phyloP scores from a whole-genome alignment of 129 eudicot genomes.

The Lactuca sativa region DNA sequence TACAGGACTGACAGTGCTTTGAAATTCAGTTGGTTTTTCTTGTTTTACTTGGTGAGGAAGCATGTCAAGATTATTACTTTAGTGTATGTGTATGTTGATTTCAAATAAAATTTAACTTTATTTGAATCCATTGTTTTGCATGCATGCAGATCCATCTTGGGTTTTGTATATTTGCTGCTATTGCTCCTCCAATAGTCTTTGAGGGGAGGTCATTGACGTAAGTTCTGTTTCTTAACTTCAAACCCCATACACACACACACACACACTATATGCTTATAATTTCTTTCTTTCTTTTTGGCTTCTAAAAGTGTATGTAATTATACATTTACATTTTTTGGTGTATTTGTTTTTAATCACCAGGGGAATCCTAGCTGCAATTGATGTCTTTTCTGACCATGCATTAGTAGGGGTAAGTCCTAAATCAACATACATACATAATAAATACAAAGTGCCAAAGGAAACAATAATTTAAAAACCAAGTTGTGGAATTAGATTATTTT shows the following conservation, averaged over 20 bases:
- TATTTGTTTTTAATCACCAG: slow-evolving; percentile 39
- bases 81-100: slow-evolving; percentile 3
- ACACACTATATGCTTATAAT: too few species aligned
- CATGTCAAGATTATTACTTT: neutral
- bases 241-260: neutral
- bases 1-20: slow-evolving; percentile 97
- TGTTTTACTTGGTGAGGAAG: slow-evolving; percentile 70
- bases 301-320: neutral
- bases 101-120: neutral
- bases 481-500: neutral
- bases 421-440: neutral
- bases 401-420: slow-evolving; percentile 80
- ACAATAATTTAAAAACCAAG: neutral
- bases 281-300: too few species aligned
- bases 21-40: slow-evolving; percentile 90
- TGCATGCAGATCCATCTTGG: slow-evolving; percentile 77
- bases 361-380: slow-evolving; percentile 96
- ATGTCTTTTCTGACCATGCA: slow-evolving; percentile 84
- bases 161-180: slow-evolving; percentile 91
- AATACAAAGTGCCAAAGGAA: neutral
- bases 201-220: slow-evolving; percentile 91
- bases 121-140: slow-evolving; percentile 5
- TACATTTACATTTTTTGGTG: too few species aligned
- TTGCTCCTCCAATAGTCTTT: slow-evolving; percentile 95
- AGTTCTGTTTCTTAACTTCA: slow-evolving; percentile 33